Base-by-base conservation (phyloP, 495 filamentous ascomycete species). In the Penicillium paradoxum region DNA sequence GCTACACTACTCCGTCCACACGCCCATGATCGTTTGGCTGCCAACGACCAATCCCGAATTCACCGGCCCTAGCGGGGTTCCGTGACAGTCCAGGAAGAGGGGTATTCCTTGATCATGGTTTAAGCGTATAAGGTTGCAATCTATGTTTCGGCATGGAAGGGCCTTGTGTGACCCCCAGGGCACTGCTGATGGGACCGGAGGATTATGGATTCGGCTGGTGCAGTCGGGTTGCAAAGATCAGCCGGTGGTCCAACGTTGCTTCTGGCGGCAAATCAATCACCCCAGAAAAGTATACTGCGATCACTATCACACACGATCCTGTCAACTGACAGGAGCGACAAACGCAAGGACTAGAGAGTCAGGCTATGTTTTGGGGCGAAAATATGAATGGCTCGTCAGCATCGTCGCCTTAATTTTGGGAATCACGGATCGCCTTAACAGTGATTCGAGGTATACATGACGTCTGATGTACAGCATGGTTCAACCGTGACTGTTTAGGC, bases 181-280 rank as follows among this genome's bases (percentile, higher is more conserved):
- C 34, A 6, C n/a, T 11, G 13, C 40, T 58, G 51, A 49, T 65
- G 51, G 54, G 48, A 59, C 50, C 62, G 62, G 62, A 65, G 62
- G 59, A 57, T 65, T 59, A 58, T 45, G 55, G 49, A 37, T 34
- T 32, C 50, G 38, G 54, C 36, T 49, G 42, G 41, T 41, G 25
- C 45, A 40, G 62, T 62, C 44, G n/a, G 15, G 49, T 62, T 62
- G 44, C 53, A 57, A 62, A 62, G 50, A 6, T 11, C 27, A 17
- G 18, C 8, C 9, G 5, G n/a, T 36, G 15, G 32, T 18, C 52
- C 29, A 36, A 39, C 34, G 34, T 37, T 13, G 21, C n/a, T 38
- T 27, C 27, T 24, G 43, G 52, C n/a, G 7, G 27, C 45, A 13
- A 19, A 17, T 13, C 24, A 1, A 29, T 27, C 14, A 27, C 9